Conservation (phyloP, 148 eudicot species). For the Pharnaceum exiguum region DNA sequence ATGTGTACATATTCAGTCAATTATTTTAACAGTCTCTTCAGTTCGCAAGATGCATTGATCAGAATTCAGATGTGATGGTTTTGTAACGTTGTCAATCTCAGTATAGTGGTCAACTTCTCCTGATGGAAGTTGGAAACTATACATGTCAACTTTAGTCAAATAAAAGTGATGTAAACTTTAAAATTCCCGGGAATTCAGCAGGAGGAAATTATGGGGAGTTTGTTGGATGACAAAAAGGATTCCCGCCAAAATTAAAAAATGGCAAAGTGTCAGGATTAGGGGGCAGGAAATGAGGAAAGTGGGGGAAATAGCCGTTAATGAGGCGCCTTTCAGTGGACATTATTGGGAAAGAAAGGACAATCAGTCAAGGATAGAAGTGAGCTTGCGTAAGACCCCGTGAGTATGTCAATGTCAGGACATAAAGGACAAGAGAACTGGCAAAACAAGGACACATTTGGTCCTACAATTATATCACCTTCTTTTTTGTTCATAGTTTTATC, state of each 20-base stretch:
- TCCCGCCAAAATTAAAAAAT: slow-evolving; percentile 22
- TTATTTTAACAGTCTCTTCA: slow-evolving; percentile 1
- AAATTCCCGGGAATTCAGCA: slow-evolving; percentile 16
- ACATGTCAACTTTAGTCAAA: slow-evolving; percentile 9
- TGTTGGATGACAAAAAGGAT: slow-evolving; percentile 1
- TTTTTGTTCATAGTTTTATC: too few species aligned
- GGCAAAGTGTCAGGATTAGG: slow-evolving; percentile 14
- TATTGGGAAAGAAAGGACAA: slow-evolving; percentile 9
- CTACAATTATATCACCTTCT: too few species aligned
- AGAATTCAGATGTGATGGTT: not conserved
- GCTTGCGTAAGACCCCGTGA: not conserved
- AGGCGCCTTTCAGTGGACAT: not conserved
- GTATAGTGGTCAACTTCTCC: too few species aligned
- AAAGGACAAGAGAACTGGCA: not conserved
- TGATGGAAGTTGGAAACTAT: too few species aligned
- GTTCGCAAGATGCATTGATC: not conserved
- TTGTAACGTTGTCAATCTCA: not conserved
- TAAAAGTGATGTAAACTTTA: not conserved
- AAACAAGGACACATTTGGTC: too few species aligned
- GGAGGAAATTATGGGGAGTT: slow-evolving; percentile 5
- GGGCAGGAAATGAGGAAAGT: slow-evolving; percentile 7
- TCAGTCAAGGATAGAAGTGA: not conserved
- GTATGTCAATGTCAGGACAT: slow-evolving; percentile 11
- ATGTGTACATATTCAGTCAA: slow-evolving; percentile 1
- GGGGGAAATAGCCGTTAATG: slow-evolving; percentile 29